Percentiles rank a stretch among this genome's conserved stretches.
Conservation (phyloP, 768 basidiomycete genomes). For the Collybia sordida region DNA sequence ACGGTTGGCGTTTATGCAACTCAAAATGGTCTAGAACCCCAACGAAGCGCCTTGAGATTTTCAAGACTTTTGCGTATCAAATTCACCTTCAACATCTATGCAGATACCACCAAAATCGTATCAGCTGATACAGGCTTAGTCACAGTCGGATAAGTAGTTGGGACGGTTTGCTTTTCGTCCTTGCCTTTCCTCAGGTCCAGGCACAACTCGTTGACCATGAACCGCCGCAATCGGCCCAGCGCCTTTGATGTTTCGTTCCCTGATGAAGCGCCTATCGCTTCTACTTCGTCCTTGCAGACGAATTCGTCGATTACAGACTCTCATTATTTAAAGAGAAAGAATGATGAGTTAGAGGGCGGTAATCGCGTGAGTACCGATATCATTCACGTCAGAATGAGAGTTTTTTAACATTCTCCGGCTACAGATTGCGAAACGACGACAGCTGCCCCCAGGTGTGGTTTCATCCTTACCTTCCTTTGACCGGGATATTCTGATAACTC, state of each 20-base stretch:
- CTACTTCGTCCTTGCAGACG: not conserved
- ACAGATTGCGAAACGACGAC: constrained; percentile 27
- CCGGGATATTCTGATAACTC: too few species aligned
- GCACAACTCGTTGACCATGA: too few species aligned
- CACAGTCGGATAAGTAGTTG: too few species aligned
- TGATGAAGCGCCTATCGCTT: constrained; percentile 26
- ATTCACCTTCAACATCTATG: too few species aligned
- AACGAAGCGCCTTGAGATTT: too few species aligned
- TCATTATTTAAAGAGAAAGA: constrained; percentile 20
- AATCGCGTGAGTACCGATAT: constrained; percentile 16
- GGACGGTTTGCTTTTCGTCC: too few species aligned
- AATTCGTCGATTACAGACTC: not conserved
- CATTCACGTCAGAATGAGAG: not conserved
- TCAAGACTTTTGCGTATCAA: too few species aligned
- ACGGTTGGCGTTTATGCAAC: too few species aligned
- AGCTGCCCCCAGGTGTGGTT: constrained; percentile 17
- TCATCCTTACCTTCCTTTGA: not conserved
- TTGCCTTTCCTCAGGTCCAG: too few species aligned
- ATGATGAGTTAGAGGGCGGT: constrained; percentile 11
- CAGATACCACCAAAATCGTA: too few species aligned
- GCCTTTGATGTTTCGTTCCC: constrained; percentile 59
- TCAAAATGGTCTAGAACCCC: too few species aligned
- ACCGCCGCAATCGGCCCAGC: constrained; percentile 39
- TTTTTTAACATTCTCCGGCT: not conserved
- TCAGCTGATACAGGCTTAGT: too few species aligned